A percentile compares a stretch with the other conserved stretches of the same genome.
phyloP scores from a whole-genome alignment of 2,329 filamentous ascomycete genomes.

The Cylindrodendrum hubeiense region DNA sequence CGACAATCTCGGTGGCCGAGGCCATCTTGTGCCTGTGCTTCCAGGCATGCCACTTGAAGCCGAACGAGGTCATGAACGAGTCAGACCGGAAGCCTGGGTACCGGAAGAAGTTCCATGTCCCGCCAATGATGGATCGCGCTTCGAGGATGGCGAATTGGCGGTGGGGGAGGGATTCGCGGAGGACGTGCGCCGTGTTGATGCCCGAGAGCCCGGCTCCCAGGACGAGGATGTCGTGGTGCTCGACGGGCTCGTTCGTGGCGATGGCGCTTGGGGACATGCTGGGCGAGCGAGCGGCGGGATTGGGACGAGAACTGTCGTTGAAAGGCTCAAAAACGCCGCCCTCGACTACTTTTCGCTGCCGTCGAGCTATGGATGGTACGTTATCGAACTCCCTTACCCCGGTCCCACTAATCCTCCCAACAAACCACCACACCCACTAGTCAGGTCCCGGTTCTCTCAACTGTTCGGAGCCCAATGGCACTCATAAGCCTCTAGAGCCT shows the following conservation, averaged over 20 bases:
- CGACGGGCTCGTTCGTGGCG: slow-evolving; percentile 33
- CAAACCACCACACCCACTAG: too few species aligned
- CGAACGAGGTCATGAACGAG: slow-evolving; percentile 71
- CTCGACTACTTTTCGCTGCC: too few species aligned
- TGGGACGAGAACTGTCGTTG: slow-evolving; percentile 3
- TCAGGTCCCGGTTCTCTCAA: too few species aligned
- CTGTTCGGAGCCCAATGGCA: too few species aligned
- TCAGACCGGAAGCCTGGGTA: slow-evolving; percentile 81
- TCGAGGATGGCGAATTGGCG: slow-evolving; percentile 76
- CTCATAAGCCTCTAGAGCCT: too few species aligned
- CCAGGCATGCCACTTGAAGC: slow-evolving; percentile 82
- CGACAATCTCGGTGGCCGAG: slow-evolving; percentile 62
- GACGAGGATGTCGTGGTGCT: slow-evolving; percentile 68
- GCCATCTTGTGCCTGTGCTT: slow-evolving; percentile 64
- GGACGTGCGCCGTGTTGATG: slow-evolving; percentile 78
- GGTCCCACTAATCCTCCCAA: too few species aligned
- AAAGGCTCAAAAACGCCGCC: background rate
- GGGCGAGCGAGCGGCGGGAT: background rate
- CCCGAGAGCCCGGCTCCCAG: slow-evolving; percentile 81
- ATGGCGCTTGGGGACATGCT: background rate
- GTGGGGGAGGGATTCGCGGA: slow-evolving; percentile 69
- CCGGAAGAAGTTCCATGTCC: slow-evolving; percentile 83
- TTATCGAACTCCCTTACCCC: too few species aligned
- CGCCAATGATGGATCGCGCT: slow-evolving; percentile 73
- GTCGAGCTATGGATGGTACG: too few species aligned